Evolutionary conservation across 129 eudicot genomes (phyloP).

Genomic region (Flaveria bidentis): DNA sequence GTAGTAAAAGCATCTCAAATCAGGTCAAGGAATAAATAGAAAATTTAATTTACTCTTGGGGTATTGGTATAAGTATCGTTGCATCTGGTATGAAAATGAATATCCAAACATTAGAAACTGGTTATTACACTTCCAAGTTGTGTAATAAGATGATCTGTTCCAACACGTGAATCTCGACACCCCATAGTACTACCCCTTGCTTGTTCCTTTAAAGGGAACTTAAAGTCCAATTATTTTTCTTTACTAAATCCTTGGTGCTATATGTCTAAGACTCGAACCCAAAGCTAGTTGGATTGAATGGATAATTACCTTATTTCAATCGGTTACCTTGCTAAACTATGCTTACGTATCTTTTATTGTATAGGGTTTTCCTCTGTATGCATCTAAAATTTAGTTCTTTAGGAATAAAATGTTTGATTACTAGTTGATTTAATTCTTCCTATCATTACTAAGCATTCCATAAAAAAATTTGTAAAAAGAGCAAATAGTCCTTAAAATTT

Average conservation of each 20-base stretch:
- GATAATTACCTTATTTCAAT: neutral
- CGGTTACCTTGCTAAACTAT: neutral
- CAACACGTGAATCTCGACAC: neutral
- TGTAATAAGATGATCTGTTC: neutral
- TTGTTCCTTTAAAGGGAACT: neutral
- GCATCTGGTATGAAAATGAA: neutral
- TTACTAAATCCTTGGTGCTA: neutral
- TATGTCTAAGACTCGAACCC: neutral
- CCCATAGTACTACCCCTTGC: conserved; percentile 1
- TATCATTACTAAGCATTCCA: neutral
- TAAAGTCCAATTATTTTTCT: neutral
- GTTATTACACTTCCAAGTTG: neutral
- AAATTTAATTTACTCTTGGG: neutral
- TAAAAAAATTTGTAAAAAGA: neutral
- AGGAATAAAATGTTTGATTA: neutral
- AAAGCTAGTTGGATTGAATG: neutral
- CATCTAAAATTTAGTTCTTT: neutral
- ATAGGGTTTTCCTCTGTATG: neutral
- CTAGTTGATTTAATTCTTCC: neutral
- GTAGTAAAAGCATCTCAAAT: neutral
- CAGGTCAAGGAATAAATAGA: neutral
- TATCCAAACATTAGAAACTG: neutral
- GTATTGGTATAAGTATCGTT: neutral
- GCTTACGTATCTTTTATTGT: neutral
- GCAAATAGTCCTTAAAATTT: neutral